Evolutionary conservation across 225 moss, liverwort and hornwort species (phyloP), one percentile per base, ranked within the genome.

Genomic region (Neckera pumila): DNA sequence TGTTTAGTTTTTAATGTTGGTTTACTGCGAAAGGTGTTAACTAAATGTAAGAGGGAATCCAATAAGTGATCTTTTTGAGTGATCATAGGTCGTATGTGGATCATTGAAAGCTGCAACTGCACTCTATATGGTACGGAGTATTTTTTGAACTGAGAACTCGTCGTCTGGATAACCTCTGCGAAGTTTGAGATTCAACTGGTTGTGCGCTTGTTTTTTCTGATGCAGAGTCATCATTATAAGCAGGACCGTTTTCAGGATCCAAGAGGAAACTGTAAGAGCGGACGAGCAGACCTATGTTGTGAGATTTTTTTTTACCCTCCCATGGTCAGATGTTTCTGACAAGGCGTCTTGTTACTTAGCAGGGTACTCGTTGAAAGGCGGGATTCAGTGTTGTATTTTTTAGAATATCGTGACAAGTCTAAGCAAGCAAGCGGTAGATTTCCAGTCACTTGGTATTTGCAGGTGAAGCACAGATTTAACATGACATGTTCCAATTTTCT

Each of bases 191-290:
- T 80, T 88, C 67, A 79, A 42, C 23, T 71, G 49, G 36, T 70
- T 84, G 75, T 51, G 9, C 31, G 26, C 66, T 85, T 82, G 83
- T 47, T 84, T 85, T 80, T 43, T 28, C 60, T 78, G 45, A 78
- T 87, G 85, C 84, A 90, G 88, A 70, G 26, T 54, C 86, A 34
- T 40, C 86, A 76, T 64, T 61, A 40, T 61, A 54, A 73, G 22
- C 79, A 83, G 90, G 86, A 86, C 82, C 90, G 38, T 59, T 86
- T 43, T 80, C 89, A 81, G 93, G 93, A 81, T 87, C 89, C 60
- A 93, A 93, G 92, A 90, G 93, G 89, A 93, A 93, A 90, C 60
- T 89, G 84, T 87, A 92, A 87, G 88, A 73, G 77, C 85, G 47
- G 65, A 79, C 47, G 47, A 71, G 62, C 53, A 65, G 47, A 63